A percentile compares a stretch with the other conserved stretches of the same genome.
phyloP scores from a whole-genome alignment of 176 grass and related monocot species.

The Neostapfia colusana region DNA sequence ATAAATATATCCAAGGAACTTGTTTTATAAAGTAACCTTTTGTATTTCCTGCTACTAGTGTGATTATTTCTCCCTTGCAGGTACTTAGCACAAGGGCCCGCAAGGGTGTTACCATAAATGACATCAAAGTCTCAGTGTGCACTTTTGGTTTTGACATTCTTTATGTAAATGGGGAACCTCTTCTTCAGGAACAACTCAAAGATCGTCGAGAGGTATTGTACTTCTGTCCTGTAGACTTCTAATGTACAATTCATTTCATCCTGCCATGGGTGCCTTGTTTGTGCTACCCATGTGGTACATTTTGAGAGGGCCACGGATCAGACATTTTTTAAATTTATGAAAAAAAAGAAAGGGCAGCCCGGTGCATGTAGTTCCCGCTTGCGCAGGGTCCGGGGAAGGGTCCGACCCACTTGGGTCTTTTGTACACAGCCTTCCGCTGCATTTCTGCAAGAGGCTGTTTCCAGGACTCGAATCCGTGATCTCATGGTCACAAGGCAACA shows the following conservation, averaged over 20 bases:
- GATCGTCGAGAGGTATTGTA: slow-evolving; percentile 76
- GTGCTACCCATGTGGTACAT: neutral
- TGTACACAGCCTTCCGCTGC: too few relatives aligned
- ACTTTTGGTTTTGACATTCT: slow-evolving; percentile 98
- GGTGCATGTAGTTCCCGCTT: too few relatives aligned
- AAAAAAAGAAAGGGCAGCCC: too few relatives aligned
- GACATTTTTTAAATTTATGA: neutral
- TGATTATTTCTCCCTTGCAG: slow-evolving; percentile 55
- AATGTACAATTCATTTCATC: slow-evolving; percentile 32
- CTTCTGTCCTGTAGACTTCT: slow-evolving; percentile 17
- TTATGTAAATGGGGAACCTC: slow-evolving; percentile 79
- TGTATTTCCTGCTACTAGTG: slow-evolving; percentile 14
- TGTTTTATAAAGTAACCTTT: neutral
- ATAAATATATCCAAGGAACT: slow-evolving; percentile 18
- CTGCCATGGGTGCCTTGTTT: slow-evolving; percentile 13
- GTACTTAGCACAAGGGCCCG: slow-evolving; percentile 92
- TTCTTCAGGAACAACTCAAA: slow-evolving; percentile 95
- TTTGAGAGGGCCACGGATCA: neutral
- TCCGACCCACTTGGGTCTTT: too few relatives aligned
- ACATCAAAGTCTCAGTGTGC: slow-evolving; percentile 97
- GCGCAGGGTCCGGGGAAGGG: too few relatives aligned
- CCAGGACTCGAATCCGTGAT: too few relatives aligned
- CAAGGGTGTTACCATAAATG: slow-evolving; percentile 90
- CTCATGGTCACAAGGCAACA: too few relatives aligned
- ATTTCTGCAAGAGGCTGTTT: too few relatives aligned